Evolutionary conservation across 129 eudicot genomes (phyloP).

Genomic region (Logfia minima): DNA sequence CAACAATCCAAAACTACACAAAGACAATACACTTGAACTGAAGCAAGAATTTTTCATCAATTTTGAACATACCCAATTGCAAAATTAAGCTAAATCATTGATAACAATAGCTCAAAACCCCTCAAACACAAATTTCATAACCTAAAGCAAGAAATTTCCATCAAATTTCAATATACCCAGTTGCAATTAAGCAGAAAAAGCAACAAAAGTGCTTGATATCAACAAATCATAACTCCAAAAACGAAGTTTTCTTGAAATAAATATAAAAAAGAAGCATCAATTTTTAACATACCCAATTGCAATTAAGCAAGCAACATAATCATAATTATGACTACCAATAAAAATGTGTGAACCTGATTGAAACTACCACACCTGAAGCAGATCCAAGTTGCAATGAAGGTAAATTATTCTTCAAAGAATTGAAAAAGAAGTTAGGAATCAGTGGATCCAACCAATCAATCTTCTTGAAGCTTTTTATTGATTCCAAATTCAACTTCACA

Average conservation of each 20-base stretch:
- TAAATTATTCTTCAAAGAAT: slow-evolving; percentile 7
- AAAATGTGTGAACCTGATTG: slow-evolving; percentile 31
- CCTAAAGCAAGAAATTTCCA: neutral
- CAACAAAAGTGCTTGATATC: neutral
- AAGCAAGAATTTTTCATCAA: neutral
- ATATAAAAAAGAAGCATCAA: neutral
- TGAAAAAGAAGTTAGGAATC: slow-evolving; percentile 7
- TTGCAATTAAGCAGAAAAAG: neutral
- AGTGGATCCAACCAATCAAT: slow-evolving; percentile 24
- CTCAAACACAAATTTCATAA: neutral
- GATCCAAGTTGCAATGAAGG: slow-evolving; percentile 35
- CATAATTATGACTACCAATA: neutral
- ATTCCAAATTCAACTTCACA: slow-evolving; percentile 24
- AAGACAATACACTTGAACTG: neutral
- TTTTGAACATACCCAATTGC: neutral
- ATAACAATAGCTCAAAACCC: neutral
- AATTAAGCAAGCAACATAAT: neutral
- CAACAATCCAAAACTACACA: neutral
- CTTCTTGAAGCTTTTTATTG: slow-evolving; percentile 14
- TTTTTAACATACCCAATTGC: slow-evolving; percentile 5
- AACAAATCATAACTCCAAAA: neutral
- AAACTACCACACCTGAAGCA: slow-evolving; percentile 23
- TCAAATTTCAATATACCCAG: neutral
- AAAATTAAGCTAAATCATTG: neutral
- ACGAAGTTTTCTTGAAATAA: neutral